Evolutionary conservation across 2,329 filamentous ascomycete species (phyloP), one percentile per base, ranked within the genome.

Genomic region (Sarocladium strictum): DNA sequence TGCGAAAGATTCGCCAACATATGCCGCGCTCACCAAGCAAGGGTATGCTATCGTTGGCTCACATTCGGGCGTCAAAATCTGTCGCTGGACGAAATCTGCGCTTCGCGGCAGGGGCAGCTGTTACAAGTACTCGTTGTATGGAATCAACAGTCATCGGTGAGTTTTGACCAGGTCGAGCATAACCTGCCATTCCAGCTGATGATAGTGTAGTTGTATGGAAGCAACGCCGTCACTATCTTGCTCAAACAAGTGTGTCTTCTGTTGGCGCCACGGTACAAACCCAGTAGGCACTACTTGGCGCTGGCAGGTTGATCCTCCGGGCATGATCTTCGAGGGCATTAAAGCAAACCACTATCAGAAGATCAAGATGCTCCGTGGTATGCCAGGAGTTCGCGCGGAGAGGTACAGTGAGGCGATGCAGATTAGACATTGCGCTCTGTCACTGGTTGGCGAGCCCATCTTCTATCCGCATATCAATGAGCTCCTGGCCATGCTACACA

Each of bases 391-490:
- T 3, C 83, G 93, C 11, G 89, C 92, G 1, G 93, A 97, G 70
- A 82, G 94, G 3, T 97, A 96, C 65, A 84, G 87, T 6, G 94
- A 97, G 73, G 93, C 92, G 0, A 90, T 97, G 86, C 81, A 85
- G 40, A 96, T 99, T 63, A 82, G 90, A 1, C 93, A 99, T 71
- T 99, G 93, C 68, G 94, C 94, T 0, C 76, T 99, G 45, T 90
- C 85, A 60, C 78, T 99, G 10, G 94, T 99, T 21, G 93, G 94
- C 61, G 93, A 99, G 70, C 93, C 93, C n/a, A 97, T 97, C 63
- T 97, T 97, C 74, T 97, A 97, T 69, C 94, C 94, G 10, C 86
- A 96, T 65, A 97, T 97, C 77, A 97, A 99, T 70, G 87, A 92
- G 65, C 92, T 97, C 64, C 76, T 95, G 1, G 79, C 75, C 11